These are phyloP conservation scores for Phytophthora parvispora DNA, from an alignment of 352 stramenopile species.

Conservation along the genomic window DNA sequence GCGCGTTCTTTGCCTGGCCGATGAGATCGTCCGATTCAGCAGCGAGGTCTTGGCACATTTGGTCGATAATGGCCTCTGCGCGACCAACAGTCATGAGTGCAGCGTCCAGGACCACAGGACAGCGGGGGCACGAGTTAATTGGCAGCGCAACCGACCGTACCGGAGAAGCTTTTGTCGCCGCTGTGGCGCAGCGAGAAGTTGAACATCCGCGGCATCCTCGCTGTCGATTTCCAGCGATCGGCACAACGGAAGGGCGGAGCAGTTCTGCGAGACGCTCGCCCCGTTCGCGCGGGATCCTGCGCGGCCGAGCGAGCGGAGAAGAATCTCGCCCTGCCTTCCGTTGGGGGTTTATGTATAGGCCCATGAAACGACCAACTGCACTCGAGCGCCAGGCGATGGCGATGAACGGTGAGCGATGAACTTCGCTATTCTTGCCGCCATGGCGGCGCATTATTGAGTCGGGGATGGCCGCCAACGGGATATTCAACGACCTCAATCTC, in stretches of 20 bases:
- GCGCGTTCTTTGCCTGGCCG: constrained; percentile 35
- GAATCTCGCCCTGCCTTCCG: constrained; percentile 29
- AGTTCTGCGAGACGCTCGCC: constrained; percentile 1
- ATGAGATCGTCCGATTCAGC: constrained; percentile 51
- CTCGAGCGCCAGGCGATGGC: not conserved
- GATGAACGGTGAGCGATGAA: no score
- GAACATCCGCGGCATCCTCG: constrained; percentile 33
- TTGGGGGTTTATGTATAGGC: constrained; percentile 31
- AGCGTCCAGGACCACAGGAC: not conserved
- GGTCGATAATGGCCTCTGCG: constrained; percentile 43
- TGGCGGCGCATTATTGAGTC: constrained; percentile 7
- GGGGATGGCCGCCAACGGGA: constrained; percentile 54
- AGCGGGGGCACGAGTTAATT: not conserved
- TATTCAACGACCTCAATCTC: constrained; percentile 84
- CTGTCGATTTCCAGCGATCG: not conserved
- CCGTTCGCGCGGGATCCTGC: constrained; percentile 21
- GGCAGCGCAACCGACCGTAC: constrained; percentile 16
- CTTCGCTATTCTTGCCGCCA: not conserved
- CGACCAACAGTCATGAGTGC: not conserved
- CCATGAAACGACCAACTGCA: constrained; percentile 32
- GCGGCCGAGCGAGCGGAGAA: constrained; percentile 9
- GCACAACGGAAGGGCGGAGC: constrained; percentile 13
- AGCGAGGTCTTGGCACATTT: constrained; percentile 56
- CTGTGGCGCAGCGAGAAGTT: constrained; percentile 43
- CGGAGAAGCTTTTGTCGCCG: constrained; percentile 51